Evolutionary conservation across 495 filamentous ascomycete species (phyloP).

Genomic region (Neurospora sp.): DNA sequence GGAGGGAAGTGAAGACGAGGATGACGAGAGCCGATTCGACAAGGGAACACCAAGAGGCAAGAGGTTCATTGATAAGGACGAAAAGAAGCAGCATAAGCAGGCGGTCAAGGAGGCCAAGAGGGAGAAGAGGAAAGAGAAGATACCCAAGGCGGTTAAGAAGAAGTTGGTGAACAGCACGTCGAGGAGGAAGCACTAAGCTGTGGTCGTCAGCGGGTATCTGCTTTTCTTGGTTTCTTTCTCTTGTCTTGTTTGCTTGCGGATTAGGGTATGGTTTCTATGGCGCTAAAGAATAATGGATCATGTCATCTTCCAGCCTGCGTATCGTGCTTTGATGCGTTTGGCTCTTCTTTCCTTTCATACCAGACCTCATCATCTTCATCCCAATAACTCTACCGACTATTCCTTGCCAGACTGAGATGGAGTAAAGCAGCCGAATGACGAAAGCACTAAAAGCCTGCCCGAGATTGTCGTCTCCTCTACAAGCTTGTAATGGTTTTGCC

Average conservation of each 20-base stretch:
- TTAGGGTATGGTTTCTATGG: not conserved
- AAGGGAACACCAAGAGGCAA: constrained; percentile 73
- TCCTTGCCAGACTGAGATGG: no score
- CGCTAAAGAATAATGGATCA: not conserved
- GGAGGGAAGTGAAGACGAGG: constrained; percentile 6
- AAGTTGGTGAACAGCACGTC: constrained; percentile 44
- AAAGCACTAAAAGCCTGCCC: constrained; percentile 16
- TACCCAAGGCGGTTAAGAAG: constrained; percentile 92
- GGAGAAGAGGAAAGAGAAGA: constrained; percentile 84
- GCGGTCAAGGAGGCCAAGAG: constrained; percentile 91
- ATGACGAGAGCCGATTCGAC: constrained; percentile 43
- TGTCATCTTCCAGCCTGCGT: not conserved
- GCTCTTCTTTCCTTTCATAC: no score
- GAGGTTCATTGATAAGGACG: constrained; percentile 82
- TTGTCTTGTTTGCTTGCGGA: not conserved
- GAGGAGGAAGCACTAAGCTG: constrained; percentile 24
- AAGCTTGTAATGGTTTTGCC: constrained; percentile 18
- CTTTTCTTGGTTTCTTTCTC: not conserved
- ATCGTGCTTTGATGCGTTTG: not conserved
- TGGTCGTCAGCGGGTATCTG: no score
- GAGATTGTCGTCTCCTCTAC: constrained; percentile 6
- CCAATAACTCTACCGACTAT: no score
- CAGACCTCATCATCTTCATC: no score
- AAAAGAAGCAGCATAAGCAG: constrained; percentile 79
- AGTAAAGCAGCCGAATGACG: constrained; percentile 23